Evolutionary conservation across 495 filamentous ascomycete genomes (phyloP).

Genomic region (Penicillium malachiteum): DNA sequence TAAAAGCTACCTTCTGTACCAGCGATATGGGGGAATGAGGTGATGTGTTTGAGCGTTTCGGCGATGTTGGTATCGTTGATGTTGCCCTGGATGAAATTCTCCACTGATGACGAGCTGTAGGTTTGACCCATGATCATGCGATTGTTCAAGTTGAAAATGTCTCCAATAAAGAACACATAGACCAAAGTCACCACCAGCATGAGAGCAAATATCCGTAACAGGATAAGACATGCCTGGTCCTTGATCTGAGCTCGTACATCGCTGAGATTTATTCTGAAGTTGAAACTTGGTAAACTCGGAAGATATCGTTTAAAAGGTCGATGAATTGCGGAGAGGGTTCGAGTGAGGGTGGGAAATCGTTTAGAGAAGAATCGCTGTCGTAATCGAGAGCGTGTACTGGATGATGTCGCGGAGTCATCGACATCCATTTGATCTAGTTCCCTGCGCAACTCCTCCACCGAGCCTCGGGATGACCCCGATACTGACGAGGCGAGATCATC

Average conservation of each 20-base stretch:
- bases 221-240: conserved; percentile 53
- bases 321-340: conserved; percentile 54
- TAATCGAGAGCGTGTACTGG: conserved; percentile 39
- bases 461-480: conserved; percentile 42
- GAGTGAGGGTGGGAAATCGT: conserved; percentile 52
- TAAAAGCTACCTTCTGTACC: conserved; percentile 87
- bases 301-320: conserved; percentile 53
- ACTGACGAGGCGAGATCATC: conserved; percentile 52
- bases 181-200: conserved; percentile 71
- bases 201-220: conserved; percentile 71
- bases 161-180: conserved; percentile 81
- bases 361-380: conserved; percentile 51
- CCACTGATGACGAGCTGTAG: conserved; percentile 58
- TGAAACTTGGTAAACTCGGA: conserved; percentile 44
- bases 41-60: conserved; percentile 69
- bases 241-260: conserved; percentile 28
- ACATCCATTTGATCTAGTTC: conserved; percentile 92
- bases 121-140: conserved; percentile 43
- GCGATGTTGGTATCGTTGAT: conserved; percentile 68
- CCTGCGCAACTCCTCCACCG: conserved; percentile 62
- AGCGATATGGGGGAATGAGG: conserved; percentile 79
- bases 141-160: conserved; percentile 61
- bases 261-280: conserved; percentile 34
- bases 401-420: conserved; percentile 59
- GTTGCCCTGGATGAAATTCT: conserved; percentile 67